Base-by-base conservation (phyloP, 1,139 yeast species). In the Taphrina communis region DNA sequence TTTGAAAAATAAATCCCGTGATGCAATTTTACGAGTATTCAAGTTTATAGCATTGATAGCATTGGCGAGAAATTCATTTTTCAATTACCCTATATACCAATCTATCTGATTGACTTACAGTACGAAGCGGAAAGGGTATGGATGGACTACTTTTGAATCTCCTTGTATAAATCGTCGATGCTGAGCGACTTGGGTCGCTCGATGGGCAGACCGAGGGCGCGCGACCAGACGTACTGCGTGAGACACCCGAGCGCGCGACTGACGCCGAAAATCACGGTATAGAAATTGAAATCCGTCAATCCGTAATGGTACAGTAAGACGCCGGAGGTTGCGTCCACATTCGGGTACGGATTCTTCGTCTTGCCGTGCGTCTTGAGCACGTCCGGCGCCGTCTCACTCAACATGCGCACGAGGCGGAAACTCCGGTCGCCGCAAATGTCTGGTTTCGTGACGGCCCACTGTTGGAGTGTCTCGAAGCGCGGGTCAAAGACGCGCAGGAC, bases 401-500 rank as follows among this genome's bases (percentile, higher is more conserved):
- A 79, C 73, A 79, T 89, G 82, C 87, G 86, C 72, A 94, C 98
- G 77, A 94, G 87, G 85, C 90, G 89, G 90, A 94, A 94, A 82
- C 86, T 83, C 77, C 90, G 97, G 82, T 90, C 90, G 82, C 93
- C 80, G 97, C 97, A 93, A 93, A 94, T 88, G 56, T 62, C 71
- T 21, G 68, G 66, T 85, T 55, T 55, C 19, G 67, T 50, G 12
- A 58, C 21, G 75, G 98, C 99, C 78, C 93, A 93, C 84, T 92
- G 97, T 84, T 97, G 90, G 84, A 92, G 97, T 77, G 98, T 97
- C 72, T 90, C 90, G 87, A 91, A 93, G 83, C 98, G 88, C 79
- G 98, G 98, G 82, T 93, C 98, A 68, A 97, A 90, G 88, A 90
- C 90, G 85, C 98, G 90, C 80, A 92, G 86, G 74, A 92, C 97